A percentile compares a stretch with the other conserved stretches of the same genome.
Conservation (phyloP, 1,139 yeast species). For the Zygotorulaspora mrakii region DNA sequence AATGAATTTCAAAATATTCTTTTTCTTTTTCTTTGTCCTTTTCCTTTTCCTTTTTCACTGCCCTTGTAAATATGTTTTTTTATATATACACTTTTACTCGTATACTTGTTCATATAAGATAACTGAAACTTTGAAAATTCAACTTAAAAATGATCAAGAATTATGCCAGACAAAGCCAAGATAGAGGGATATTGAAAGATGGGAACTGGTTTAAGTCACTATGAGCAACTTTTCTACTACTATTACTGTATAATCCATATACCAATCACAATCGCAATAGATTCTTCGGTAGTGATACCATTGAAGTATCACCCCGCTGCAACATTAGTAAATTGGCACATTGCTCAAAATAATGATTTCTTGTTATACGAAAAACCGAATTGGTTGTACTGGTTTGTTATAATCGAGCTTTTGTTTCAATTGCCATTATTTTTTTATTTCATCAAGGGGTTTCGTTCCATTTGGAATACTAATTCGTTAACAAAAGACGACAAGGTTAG, state of each 20-base stretch:
- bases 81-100: not conserved
- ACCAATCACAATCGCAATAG: constrained; percentile 71
- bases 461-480: constrained; percentile 9
- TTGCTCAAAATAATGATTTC: constrained; percentile 63
- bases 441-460: constrained; percentile 17
- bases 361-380: constrained; percentile 53
- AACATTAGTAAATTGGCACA: constrained; percentile 53
- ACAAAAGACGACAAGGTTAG: constrained; percentile 12
- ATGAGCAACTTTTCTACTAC: constrained; percentile 43
- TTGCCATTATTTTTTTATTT: constrained; percentile 63
- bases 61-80: not conserved
- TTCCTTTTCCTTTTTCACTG: too few relatives aligned
- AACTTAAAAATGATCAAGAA: too few relatives aligned
- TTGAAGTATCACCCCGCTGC: constrained; percentile 49
- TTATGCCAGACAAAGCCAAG: too few relatives aligned
- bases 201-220: constrained; percentile 10
- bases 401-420: constrained; percentile 69
- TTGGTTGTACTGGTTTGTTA: constrained; percentile 72
- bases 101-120: not conserved
- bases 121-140: too few relatives aligned
- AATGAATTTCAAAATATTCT: too few relatives aligned
- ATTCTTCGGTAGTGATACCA: constrained; percentile 69
- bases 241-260: constrained; percentile 57
- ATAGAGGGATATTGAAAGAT: constrained; percentile 34
- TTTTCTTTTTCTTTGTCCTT: too few relatives aligned